Evolutionary conservation across 2,329 filamentous ascomycete species (phyloP), one percentile per base, ranked within the genome.

Genomic region (Sordariomycetes sp.): DNA sequence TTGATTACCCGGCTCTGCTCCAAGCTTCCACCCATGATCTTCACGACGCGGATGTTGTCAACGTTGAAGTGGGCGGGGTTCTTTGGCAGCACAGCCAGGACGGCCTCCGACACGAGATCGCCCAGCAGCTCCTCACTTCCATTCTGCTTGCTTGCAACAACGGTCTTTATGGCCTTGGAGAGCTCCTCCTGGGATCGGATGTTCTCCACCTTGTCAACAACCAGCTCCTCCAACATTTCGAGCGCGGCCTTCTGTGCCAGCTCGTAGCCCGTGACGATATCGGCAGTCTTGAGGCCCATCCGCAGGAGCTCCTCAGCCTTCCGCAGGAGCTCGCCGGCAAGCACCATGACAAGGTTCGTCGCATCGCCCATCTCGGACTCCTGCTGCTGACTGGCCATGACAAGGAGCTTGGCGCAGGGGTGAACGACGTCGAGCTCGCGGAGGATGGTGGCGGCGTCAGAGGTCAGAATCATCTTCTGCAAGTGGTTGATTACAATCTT

Each of bases 401-500:
- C 94, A 58, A 99, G 79, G 63, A 99, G 81, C 78, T 99, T 99
- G 56, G 94, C 95, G 59, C 94, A 94, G 62, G 95, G 94, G 78
- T 99, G 94, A 59, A 99, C 92, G 62, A 99, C 94, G 69, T 99
- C 94, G 72, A 99, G 85, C 78, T 99, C 95, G 69, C 91, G 88
- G 66, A 99, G 82, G 71, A 99, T 99, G 51, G 94, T 97, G 64
- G 94, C 94, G 64, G 94, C 94, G 71, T 99, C 94, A 61, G 92
- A 97, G 66, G 95, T 99, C 64, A 99, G 81, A 67, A 97, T 96
- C 94, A 99, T 97, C 82, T 99, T 99, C 75, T 96, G 90, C 62
- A 99, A 82, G 77, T 99, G 95, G 80, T 99, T 99, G 81, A 99
- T 97, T 77, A 99, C 90, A 70, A 99, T 92, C 80, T 99, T 99